Conservation (phyloP, 345 rosid species). For the Eucalyptus regnans region DNA sequence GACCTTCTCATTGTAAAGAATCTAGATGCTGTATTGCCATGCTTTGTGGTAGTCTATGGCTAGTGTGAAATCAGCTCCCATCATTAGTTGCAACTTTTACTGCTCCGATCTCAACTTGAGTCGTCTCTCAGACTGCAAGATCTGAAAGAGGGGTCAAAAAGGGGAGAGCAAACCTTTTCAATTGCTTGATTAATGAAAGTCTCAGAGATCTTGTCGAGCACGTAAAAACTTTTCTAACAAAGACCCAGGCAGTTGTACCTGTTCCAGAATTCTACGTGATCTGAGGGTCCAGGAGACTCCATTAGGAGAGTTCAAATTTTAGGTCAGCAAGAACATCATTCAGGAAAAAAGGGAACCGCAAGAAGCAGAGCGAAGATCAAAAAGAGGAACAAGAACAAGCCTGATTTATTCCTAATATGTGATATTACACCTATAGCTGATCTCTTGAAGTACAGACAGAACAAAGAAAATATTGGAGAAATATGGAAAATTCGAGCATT, state of each 20-base stretch:
- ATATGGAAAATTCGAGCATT: not conserved
- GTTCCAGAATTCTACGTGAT: not conserved
- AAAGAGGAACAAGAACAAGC: not conserved
- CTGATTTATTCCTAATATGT: not conserved
- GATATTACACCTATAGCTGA: not conserved
- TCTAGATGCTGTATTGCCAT: conserved; percentile 29
- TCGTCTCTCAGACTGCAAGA: not conserved
- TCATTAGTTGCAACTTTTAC: not conserved
- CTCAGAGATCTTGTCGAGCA: not conserved
- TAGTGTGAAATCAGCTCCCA: not conserved
- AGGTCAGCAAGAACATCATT: not conserved
- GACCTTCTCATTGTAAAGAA: conserved; percentile 12
- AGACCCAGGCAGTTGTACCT: not conserved
- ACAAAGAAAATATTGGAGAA: not conserved
- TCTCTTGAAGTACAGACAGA: not conserved
- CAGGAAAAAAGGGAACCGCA: not conserved
- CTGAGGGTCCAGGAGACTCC: not conserved
- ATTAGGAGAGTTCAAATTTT: not conserved
- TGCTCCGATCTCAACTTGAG: not conserved
- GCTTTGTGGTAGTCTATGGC: conserved; percentile 31
- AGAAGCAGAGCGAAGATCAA: not conserved
- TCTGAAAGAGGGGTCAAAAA: not conserved
- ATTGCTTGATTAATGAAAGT: not conserved
- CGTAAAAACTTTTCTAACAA: not conserved
- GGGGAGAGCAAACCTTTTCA: not conserved